A percentile compares a stretch with the other conserved stretches of the same genome.
These are phyloP conservation scores for Trametes cingulata DNA, from an alignment of 768 basidiomycete species.

Conservation along the genomic window DNA sequence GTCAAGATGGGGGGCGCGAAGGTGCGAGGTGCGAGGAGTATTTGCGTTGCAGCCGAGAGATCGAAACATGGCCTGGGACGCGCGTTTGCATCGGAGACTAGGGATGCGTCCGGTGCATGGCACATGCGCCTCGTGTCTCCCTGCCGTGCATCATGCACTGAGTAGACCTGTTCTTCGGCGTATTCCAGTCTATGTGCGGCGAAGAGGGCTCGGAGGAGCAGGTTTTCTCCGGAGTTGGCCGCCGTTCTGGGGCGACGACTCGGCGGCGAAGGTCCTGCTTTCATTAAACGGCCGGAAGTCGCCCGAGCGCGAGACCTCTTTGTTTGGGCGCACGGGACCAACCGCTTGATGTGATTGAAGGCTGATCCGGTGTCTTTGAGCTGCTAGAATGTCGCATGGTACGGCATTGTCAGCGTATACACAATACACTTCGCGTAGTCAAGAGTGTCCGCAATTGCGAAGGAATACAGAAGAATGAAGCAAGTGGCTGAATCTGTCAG, in stretches of 20 bases:
- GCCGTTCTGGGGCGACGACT: conserved; percentile 4
- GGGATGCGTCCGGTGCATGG: conserved; percentile 5
- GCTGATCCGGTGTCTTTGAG: not conserved
- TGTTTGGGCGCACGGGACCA: conserved; percentile 13
- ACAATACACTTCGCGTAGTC: not conserved
- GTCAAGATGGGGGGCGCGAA: conserved; percentile 10
- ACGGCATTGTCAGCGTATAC: not conserved
- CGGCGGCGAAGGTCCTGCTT: conserved; percentile 13
- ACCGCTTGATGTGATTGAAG: conserved; percentile 4
- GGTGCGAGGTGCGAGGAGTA: not conserved
- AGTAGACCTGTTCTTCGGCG: not conserved
- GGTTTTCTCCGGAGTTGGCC: conserved; percentile 8
- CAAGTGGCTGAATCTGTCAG: not conserved
- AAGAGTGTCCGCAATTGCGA: not conserved
- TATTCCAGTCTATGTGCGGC: conserved; percentile 12
- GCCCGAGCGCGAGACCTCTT: conserved; percentile 12
- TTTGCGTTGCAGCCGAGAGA: conserved; percentile 7
- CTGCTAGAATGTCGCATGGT: not conserved
- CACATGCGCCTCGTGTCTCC: conserved; percentile 14
- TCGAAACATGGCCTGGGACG: conserved; percentile 4
- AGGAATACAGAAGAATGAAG: not conserved
- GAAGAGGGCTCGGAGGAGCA: conserved; percentile 7
- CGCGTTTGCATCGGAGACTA: conserved; percentile 6
- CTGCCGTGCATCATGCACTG: conserved; percentile 14
- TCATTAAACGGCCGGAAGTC: conserved; percentile 18